Evolutionary conservation across 1,139 yeast genomes (phyloP).

Genomic region (Arxiozyma bovina): DNA sequence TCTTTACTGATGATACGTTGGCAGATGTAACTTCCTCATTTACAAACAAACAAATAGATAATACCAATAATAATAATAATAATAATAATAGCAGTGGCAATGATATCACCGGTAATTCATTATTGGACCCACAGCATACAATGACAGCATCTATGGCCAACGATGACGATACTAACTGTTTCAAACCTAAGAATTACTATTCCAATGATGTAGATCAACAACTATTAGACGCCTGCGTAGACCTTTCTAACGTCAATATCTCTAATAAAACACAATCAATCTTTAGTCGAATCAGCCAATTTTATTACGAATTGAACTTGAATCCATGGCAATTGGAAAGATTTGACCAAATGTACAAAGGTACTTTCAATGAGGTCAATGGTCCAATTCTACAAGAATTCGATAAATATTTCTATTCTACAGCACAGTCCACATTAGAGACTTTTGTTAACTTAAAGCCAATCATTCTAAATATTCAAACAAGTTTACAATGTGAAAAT

Average conservation of each 20-base stretch:
- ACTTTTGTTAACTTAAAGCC: slow-evolving; percentile 9
- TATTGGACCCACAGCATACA: not conserved
- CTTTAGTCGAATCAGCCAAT: slow-evolving; percentile 9
- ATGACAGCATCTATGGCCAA: not conserved
- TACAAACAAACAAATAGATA: not conserved
- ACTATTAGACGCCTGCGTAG: slow-evolving; percentile 9
- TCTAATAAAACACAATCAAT: slow-evolving; percentile 7
- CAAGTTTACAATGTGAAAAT: slow-evolving; percentile 3
- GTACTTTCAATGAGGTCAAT: slow-evolving; percentile 2
- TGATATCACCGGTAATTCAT: not conserved
- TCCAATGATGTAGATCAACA: slow-evolving; percentile 2
- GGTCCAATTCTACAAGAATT: slow-evolving; percentile 5
- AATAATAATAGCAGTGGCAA: not conserved
- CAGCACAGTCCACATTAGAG: slow-evolving; percentile 10
- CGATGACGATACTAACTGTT: too few relatives aligned
- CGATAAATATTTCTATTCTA: slow-evolving; percentile 10
- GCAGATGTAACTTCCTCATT: not conserved
- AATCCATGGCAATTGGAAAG: slow-evolving; percentile 15
- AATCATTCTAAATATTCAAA: slow-evolving; percentile 6
- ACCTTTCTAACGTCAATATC: slow-evolving; percentile 7
- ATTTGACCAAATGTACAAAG: slow-evolving; percentile 9
- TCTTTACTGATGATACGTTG: slow-evolving; percentile 5
- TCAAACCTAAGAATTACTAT: not conserved
- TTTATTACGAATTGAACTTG: slow-evolving; percentile 9
- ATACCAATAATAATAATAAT: too few relatives aligned